These are phyloP conservation scores for Salix suchowensis DNA, from an alignment of 345 rosid species.

Conservation along the genomic window DNA sequence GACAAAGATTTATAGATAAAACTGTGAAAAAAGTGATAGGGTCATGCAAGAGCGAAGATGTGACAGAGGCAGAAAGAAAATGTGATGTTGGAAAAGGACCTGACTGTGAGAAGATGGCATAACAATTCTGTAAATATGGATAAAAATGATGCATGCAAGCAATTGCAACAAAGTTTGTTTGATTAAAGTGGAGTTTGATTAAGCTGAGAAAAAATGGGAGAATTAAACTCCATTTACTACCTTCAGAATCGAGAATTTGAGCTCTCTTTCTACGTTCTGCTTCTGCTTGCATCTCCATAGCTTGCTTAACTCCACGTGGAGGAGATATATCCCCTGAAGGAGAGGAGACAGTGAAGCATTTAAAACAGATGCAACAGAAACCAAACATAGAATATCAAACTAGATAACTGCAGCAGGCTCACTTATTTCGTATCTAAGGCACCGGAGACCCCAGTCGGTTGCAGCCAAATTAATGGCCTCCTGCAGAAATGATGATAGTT, in stretches of 20 bases:
- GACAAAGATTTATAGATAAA: background rate
- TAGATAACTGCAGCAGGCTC: conserved; percentile 34
- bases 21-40: background rate
- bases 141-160: background rate
- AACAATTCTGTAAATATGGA: background rate
- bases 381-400: background rate
- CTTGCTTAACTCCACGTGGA: conserved; percentile 80
- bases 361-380: background rate
- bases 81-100: background rate
- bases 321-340: conserved; percentile 94
- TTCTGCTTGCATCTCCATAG: conserved; percentile 99
- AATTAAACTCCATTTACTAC: conserved; percentile 9
- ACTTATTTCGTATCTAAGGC: conserved; percentile 97
- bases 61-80: background rate
- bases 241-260: conserved; percentile 89
- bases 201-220: background rate
- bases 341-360: conserved; percentile 6
- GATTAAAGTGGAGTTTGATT: background rate
- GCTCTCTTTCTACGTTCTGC: conserved; percentile 95
- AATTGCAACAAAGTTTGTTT: background rate
- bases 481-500: conserved; percentile 32
- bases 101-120: background rate
- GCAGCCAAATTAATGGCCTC: conserved; percentile 92
- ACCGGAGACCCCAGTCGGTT: conserved; percentile 82
- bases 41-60: background rate